These are phyloP conservation scores for Sporothrix curviconia DNA, from an alignment of 2,329 filamentous ascomycete species.

Conservation along the genomic window DNA sequence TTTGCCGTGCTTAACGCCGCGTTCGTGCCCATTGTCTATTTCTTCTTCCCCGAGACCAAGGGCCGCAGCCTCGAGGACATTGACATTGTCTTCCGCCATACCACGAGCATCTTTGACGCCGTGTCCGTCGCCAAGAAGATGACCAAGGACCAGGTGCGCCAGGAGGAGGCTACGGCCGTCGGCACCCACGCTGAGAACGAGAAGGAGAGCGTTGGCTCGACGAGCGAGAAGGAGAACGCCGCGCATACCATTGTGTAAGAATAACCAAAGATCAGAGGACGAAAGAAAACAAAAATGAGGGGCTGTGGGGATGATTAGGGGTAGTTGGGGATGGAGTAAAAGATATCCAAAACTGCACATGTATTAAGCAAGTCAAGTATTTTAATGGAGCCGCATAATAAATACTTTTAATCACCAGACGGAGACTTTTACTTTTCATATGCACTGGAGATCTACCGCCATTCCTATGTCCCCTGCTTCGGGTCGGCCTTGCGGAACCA, in stretches of 20 bases:
- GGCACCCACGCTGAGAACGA: background rate
- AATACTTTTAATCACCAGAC: too few relatives aligned
- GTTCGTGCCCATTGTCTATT: constrained; percentile 41
- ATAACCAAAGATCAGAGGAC: too few relatives aligned
- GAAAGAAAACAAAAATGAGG: too few relatives aligned
- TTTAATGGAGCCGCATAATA: too few relatives aligned
- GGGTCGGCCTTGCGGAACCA: too few relatives aligned
- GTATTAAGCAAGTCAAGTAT: too few relatives aligned
- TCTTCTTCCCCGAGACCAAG: constrained; percentile 50
- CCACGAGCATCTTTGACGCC: constrained; percentile 4
- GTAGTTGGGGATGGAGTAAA: too few relatives aligned
- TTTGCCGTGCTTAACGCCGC: constrained; percentile 22
- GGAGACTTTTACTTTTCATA: too few relatives aligned
- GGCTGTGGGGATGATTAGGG: too few relatives aligned
- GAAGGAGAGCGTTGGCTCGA: background rate
- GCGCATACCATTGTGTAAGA: background rate
- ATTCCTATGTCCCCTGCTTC: too few relatives aligned
- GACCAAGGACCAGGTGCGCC: background rate
- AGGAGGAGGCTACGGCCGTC: background rate
- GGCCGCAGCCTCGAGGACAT: constrained; percentile 58
- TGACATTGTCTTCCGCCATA: constrained; percentile 46
- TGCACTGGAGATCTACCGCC: too few relatives aligned
- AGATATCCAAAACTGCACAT: too few relatives aligned
- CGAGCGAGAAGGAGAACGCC: background rate
- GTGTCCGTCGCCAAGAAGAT: constrained; percentile 2